Evolutionary conservation across 2,329 filamentous ascomycete species (phyloP).

Genomic region (Verticillium isaacii): DNA sequence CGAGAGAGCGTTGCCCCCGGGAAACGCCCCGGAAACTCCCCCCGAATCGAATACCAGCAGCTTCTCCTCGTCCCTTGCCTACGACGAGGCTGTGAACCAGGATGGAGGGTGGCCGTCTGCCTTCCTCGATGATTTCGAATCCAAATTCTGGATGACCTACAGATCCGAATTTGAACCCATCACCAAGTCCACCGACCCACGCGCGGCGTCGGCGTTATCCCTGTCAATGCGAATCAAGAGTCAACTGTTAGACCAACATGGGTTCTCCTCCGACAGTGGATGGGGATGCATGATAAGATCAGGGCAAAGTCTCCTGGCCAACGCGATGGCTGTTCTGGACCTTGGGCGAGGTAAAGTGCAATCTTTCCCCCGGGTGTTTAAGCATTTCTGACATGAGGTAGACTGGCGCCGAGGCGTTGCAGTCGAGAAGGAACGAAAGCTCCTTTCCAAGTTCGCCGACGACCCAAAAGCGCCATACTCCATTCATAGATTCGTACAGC

Average conservation of each 20-base stretch:
- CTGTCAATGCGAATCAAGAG: conserved; percentile 80
- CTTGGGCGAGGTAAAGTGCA: conserved; percentile 68
- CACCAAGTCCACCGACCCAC: conserved; percentile 69
- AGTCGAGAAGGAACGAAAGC: conserved; percentile 57
- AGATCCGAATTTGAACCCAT: conserved; percentile 82
- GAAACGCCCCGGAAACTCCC: conserved; percentile 36
- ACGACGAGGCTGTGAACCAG: conserved; percentile 25
- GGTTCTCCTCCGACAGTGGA: conserved; percentile 89
- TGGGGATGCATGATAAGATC: conserved; percentile 99
- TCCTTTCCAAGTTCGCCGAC: conserved; percentile 84
- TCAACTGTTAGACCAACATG: conserved; percentile 70
- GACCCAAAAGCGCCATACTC: conserved; percentile 84
- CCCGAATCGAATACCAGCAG: conserved; percentile 46
- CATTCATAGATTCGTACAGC: conserved; percentile 87
- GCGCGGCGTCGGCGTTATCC: conserved; percentile 67
- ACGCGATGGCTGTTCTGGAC: conserved; percentile 67
- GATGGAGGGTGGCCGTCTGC: conserved; percentile 71
- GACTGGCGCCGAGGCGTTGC: conserved; percentile 70
- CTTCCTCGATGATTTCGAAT: conserved; percentile 91
- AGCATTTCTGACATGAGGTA: conserved; percentile 14
- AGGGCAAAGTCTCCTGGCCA: conserved; percentile 88
- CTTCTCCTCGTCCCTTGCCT: conserved; percentile 46
- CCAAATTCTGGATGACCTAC: conserved; percentile 94
- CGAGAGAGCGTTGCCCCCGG: conserved; percentile 10
- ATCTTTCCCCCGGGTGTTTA: not conserved